These are phyloP conservation scores for Meyerozyma carpophila DNA, from an alignment of 1,139 yeast genomes.

Conservation along the genomic window DNA sequence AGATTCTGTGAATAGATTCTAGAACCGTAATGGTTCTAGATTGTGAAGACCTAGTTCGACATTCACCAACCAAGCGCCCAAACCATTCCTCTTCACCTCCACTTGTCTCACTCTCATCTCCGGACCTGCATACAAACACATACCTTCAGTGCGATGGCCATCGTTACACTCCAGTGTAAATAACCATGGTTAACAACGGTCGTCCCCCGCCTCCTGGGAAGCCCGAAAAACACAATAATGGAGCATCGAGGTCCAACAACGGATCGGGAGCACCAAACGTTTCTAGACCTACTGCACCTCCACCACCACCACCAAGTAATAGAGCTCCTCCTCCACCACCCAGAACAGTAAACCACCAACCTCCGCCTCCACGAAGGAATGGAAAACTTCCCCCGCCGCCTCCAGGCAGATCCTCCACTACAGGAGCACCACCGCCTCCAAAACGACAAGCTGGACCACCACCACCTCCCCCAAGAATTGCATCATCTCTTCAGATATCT, in stretches of 20 bases:
- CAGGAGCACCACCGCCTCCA: neutral
- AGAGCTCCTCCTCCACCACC: constrained; percentile 21
- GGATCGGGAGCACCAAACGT: neutral
- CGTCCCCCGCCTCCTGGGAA: constrained; percentile 1
- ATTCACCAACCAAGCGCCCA: too few species aligned
- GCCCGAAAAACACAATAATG: neutral
- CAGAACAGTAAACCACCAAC: constrained; percentile 7
- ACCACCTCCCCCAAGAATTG: constrained; percentile 8
- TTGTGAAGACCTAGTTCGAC: too few species aligned
- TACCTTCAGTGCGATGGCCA: neutral
- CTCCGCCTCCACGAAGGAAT: neutral
- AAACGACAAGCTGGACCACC: constrained; percentile 18
- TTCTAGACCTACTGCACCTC: constrained; percentile 8
- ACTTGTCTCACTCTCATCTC: too few species aligned
- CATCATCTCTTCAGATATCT: constrained; percentile 7
- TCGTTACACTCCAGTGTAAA: neutral
- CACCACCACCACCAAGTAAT: constrained; percentile 18
- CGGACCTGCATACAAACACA: neutral
- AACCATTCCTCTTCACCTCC: too few species aligned
- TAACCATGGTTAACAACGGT: neutral
- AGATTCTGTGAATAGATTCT: too few species aligned
- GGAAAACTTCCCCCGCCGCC: constrained; percentile 10
- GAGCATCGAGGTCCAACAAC: neutral
- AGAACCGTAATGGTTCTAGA: too few species aligned
- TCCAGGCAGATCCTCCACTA: constrained; percentile 7